Conservation (phyloP, 148 eudicot genomes). For the Heliamphora exappendiculata region DNA sequence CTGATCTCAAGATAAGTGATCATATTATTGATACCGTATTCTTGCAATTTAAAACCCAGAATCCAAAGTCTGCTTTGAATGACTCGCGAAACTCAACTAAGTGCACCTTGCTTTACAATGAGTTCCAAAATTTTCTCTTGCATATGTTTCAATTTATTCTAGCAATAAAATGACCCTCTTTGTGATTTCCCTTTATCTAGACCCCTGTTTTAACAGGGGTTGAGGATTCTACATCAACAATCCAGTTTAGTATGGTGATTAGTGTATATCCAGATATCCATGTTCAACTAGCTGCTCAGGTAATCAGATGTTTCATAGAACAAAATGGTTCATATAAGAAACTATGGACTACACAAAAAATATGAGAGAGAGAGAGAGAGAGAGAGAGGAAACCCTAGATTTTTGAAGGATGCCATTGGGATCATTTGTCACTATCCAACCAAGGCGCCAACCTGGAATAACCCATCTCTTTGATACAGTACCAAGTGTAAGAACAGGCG, state of each 20-base stretch:
- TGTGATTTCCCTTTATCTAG: background rate
- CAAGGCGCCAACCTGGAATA: constrained; percentile 82
- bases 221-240: background rate
- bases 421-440: constrained; percentile 66
- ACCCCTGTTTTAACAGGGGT: background rate
- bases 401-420: constrained; percentile 48
- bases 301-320: background rate
- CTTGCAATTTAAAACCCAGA: too few relatives aligned
- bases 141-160: too few relatives aligned
- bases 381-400: constrained; percentile 38
- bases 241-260: background rate
- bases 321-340: background rate
- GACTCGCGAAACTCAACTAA: too few relatives aligned
- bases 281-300: background rate
- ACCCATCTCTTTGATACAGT: constrained; percentile 82
- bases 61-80: too few relatives aligned
- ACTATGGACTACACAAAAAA: background rate
- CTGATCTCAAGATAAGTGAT: too few relatives aligned
- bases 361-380: background rate
- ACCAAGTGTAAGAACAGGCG: constrained; percentile 66
- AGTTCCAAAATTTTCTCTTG: too few relatives aligned
- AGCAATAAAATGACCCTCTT: background rate
- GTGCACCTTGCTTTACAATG: background rate
- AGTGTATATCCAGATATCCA: background rate
- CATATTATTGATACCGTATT: too few relatives aligned